Conservation (phyloP, 2,329 filamentous ascomycete genomes). For the Fusarium equiseti region DNA sequence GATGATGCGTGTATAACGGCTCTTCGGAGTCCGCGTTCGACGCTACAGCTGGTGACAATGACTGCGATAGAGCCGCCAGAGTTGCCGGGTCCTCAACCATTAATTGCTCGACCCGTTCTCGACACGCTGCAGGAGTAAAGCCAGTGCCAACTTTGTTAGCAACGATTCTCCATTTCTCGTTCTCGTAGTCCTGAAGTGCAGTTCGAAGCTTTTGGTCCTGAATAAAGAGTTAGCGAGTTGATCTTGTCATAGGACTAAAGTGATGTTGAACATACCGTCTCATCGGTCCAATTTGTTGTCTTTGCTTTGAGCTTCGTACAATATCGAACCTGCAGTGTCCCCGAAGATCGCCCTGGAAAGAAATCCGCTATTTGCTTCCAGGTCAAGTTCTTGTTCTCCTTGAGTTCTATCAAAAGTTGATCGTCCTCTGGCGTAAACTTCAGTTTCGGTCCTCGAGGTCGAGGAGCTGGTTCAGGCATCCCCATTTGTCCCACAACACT, state of each 20-base stretch:
- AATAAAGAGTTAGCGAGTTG: conserved; percentile 16
- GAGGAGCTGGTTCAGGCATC: conserved; percentile 85
- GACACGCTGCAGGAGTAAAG: conserved; percentile 88
- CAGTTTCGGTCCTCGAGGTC: conserved; percentile 87
- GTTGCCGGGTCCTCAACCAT: conserved; percentile 56
- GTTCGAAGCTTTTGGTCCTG: conserved; percentile 82
- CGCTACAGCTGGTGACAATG: conserved; percentile 61
- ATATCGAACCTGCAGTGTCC: conserved; percentile 92
- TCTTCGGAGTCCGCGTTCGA: conserved; percentile 46
- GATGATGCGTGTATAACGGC: conserved; percentile 59
- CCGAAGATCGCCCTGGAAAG: conserved; percentile 90
- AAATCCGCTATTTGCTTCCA: conserved; percentile 99
- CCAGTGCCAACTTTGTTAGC: conserved; percentile 91
- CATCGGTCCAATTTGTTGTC: conserved; percentile 92
- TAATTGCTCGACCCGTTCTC: conserved; percentile 80
- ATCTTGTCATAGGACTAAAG: not conserved
- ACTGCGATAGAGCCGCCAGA: conserved; percentile 64
- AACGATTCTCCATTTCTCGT: conserved; percentile 93
- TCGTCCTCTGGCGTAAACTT: conserved; percentile 97
- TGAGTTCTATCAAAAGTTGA: conserved; percentile 86
- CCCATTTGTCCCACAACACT: conserved; percentile 87
- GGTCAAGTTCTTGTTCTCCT: conserved; percentile 93
- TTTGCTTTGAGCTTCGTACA: conserved; percentile 96
- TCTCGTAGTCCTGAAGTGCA: conserved; percentile 86
- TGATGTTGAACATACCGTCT: conserved; percentile 75